Conservation (phyloP, 768 basidiomycete genomes). For the Tricholoma bakamatsutake region DNA sequence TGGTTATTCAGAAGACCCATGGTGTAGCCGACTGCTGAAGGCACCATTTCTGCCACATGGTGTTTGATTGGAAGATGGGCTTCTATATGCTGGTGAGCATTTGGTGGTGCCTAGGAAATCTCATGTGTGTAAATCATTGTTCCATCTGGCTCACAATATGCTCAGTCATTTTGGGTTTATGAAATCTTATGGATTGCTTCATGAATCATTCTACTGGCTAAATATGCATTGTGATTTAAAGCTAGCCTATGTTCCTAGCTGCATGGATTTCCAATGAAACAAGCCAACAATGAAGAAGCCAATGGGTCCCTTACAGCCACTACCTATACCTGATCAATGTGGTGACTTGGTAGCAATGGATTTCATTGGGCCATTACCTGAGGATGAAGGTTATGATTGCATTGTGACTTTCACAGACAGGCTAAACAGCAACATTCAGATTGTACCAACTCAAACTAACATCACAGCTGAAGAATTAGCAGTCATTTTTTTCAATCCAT, state of each 20-base stretch:
- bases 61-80: background rate
- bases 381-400: slow-evolving; percentile 19
- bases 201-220: no score
- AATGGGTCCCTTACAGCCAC: no score
- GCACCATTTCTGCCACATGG: slow-evolving; percentile 7
- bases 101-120: background rate
- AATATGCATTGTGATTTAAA: background rate
- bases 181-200: slow-evolving; percentile 22
- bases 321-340: no score
- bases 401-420: slow-evolving; percentile 21
- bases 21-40: background rate
- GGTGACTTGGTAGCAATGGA: no score
- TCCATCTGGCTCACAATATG: no score
- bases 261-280: slow-evolving; percentile 14
- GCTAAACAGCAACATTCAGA: slow-evolving; percentile 17
- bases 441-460: slow-evolving; percentile 8
- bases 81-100: background rate
- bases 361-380: no score
- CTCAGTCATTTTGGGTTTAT: background rate
- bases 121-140: no score
- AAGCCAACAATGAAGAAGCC: no score
- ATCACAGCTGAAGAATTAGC: slow-evolving; percentile 18
- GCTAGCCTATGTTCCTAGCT: background rate
- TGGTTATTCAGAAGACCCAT: background rate
- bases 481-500: slow-evolving; percentile 2